These are phyloP conservation scores for Paragyromitra xinjiangensis DNA, from an alignment of 495 filamentous ascomycete species.

Conservation along the genomic window DNA sequence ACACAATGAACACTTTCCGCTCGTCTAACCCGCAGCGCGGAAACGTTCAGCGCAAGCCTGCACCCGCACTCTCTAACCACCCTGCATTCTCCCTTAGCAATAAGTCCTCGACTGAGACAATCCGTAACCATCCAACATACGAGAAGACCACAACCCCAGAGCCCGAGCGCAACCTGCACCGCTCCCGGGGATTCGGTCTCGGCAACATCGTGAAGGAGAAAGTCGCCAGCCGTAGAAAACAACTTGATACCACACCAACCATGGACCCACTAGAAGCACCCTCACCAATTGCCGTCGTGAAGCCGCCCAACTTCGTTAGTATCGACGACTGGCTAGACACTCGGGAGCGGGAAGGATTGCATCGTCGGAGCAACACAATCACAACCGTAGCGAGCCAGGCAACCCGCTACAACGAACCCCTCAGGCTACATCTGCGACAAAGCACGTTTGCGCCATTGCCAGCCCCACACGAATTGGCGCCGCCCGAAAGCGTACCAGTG, in stretches of 20 bases:
- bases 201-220: conserved; percentile 54
- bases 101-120: conserved; percentile 37
- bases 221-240: conserved; percentile 41
- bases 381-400: conserved; percentile 46
- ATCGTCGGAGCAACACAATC: conserved; percentile 47
- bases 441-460: conserved; percentile 53
- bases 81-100: conserved; percentile 31
- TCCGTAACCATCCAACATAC: conserved; percentile 10
- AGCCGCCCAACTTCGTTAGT: conserved; percentile 52
- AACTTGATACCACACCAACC: not conserved
- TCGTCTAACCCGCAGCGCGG: conserved; percentile 27
- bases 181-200: conserved; percentile 43
- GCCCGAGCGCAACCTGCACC: not conserved
- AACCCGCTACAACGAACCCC: conserved; percentile 35
- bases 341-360: conserved; percentile 52
- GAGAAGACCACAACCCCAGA: conserved; percentile 11
- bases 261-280: conserved; percentile 40
- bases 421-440: conserved; percentile 50
- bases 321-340: conserved; percentile 56
- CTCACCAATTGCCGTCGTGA: conserved; percentile 40
- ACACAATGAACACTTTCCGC: conserved; percentile 32
- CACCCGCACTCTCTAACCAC: conserved; percentile 12
- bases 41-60: conserved; percentile 38
- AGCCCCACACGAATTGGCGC: conserved; percentile 34
- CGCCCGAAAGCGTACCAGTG: conserved; percentile 13